phyloP scores from a whole-genome alignment of 352 stramenopile genomes.

The Blastocystis sp. region DNA sequence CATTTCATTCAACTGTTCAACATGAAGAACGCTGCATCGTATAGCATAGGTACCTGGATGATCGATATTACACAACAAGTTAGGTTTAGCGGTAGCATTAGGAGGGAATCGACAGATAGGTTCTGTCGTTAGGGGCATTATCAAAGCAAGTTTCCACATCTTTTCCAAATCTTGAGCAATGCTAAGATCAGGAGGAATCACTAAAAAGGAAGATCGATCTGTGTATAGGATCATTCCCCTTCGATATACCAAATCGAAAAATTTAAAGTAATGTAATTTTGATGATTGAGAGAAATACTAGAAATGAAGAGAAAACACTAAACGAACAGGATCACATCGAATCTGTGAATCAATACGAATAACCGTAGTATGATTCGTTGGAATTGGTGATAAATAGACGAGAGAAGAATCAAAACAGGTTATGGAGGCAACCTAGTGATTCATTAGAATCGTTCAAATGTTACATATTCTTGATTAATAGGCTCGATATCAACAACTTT shows the following conservation, averaged over 20 bases:
- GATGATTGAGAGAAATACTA: background rate
- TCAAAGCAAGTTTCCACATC: background rate
- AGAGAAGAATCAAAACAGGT: constrained; percentile 37
- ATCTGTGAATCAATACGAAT: background rate
- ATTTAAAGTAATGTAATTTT: background rate
- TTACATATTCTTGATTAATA: constrained; percentile 26
- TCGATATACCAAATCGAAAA: constrained; percentile 9
- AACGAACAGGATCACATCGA: background rate
- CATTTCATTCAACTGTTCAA: background rate
- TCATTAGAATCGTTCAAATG: too few relatives aligned
- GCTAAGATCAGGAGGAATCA: background rate
- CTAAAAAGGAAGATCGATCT: constrained; percentile 6
- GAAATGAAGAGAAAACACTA: background rate
- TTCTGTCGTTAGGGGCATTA: background rate
- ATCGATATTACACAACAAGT: background rate
- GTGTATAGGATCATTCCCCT: background rate
- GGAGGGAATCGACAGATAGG: background rate
- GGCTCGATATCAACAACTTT: constrained; percentile 8
- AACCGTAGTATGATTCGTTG: background rate
- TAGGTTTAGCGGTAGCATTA: background rate
- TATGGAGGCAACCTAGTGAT: background rate
- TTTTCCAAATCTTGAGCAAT: background rate
- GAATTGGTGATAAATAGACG: background rate
- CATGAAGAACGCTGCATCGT: constrained; percentile 2
- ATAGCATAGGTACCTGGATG: background rate